Evolutionary conservation across 345 rosid species (phyloP).

Genomic region (Abelmoschus esculentus): DNA sequence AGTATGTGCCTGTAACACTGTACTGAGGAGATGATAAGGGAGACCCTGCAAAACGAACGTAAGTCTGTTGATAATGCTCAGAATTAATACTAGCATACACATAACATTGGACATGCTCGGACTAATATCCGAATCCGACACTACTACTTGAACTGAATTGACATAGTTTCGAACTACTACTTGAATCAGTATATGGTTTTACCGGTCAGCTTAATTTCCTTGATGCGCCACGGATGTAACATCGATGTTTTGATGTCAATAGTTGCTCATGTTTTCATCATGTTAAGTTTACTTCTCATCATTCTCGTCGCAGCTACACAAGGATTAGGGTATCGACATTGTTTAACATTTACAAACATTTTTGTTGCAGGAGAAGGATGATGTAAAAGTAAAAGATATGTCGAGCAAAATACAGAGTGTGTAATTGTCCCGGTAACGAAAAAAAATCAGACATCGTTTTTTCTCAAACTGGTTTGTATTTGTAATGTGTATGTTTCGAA

Average conservation of each 20-base stretch:
- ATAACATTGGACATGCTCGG: not conserved
- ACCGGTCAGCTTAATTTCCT: too few relatives aligned
- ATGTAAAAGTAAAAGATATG: constrained; percentile 33
- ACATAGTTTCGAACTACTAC: too few relatives aligned
- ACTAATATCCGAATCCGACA: not conserved
- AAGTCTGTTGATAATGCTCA: too few relatives aligned
- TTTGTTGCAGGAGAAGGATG: constrained; percentile 38
- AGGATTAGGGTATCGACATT: not conserved
- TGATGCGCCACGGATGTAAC: too few relatives aligned
- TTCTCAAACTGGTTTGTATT: not conserved
- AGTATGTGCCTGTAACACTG: too few relatives aligned
- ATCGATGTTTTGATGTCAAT: too few relatives aligned
- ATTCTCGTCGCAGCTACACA: not conserved
- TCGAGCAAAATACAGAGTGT: constrained; percentile 45
- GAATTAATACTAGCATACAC: too few relatives aligned
- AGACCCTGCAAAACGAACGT: too few relatives aligned
- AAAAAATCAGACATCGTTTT: not conserved
- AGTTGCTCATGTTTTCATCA: not conserved
- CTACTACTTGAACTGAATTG: too few relatives aligned
- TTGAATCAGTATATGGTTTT: too few relatives aligned
- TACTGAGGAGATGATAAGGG: too few relatives aligned
- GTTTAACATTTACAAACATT: not conserved
- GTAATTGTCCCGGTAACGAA: constrained; percentile 21
- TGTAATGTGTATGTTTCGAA: not conserved
- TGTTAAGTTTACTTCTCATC: not conserved